Base-by-base conservation (phyloP, 1,284 basidiomycete species). In the Cutaneotrichosporon sp. region DNA sequence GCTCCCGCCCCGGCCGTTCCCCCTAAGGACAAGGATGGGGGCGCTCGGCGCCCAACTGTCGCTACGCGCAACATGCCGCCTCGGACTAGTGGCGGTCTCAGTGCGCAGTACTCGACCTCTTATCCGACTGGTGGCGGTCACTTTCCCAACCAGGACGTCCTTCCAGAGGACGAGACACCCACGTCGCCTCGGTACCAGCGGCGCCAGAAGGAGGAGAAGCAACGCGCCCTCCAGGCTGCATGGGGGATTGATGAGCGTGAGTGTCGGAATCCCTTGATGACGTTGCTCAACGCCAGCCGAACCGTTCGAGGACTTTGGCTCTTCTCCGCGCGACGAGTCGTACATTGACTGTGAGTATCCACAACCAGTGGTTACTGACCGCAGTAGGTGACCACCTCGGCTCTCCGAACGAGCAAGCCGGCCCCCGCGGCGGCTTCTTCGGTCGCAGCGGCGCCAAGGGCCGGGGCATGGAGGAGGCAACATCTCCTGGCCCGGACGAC, bases 231-330 rank as follows among this genome's bases (percentile, higher is more conserved):
- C 56, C 77, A 81, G 60, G 80, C 79, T 18, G 80, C 79, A 30
- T 81, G 80, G 80, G 80, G 80, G 10, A 79, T 74, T 26, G 79
- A 81, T 66, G 74, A 71, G 26, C 80, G 80, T 81, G 61, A 73
- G 80, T 74, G 1, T 46, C 7, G 42, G 7, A 18, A n/a, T 31
- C 14, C 13, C 22, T 16, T 51, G 26, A 49, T 4, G 14, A 14
- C 5, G 26, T 5, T 14, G 52, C 69, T 76, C 63, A 76, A 56
- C 1, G 9, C 31, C 61, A 79, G 80, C 80, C 32, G 80, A 81
- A 65, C 80, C 80, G 0, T 81, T 73, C 56, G 80, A 81, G 66
- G 80, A 80, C 69, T 81, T 77, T 68, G 78, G 76, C 21, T 72
- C 69, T 1, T 78, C 77, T 7, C 79, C 78, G 9, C 66, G 69